A percentile compares a stretch with the other conserved stretches of the same genome.
phyloP scores from a whole-genome alignment of 148 eudicot genomes.

The Vaccinium vitisidaea region DNA sequence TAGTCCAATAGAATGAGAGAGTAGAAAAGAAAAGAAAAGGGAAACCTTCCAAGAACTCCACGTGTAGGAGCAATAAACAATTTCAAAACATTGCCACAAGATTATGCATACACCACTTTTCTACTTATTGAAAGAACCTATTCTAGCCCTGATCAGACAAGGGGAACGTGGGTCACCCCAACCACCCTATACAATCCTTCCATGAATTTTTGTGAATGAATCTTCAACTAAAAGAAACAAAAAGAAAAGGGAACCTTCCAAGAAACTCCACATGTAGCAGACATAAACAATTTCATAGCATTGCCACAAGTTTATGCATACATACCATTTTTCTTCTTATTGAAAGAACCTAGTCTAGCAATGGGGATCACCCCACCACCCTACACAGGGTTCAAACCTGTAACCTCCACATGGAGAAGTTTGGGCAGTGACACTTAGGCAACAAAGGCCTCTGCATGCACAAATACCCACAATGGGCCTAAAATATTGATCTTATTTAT shows the following conservation, averaged over 20 bases:
- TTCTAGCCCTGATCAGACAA: not conserved
- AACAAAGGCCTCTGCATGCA: not conserved
- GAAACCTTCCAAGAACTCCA: not conserved
- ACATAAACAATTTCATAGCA: too few relatives aligned
- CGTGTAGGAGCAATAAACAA: too few relatives aligned
- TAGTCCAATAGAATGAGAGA: not conserved
- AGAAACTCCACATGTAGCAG: not conserved
- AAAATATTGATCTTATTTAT: not conserved
- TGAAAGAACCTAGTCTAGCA: not conserved
- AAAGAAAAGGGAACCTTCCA: not conserved
- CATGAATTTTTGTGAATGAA: too few relatives aligned
- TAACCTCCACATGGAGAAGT: too few relatives aligned
- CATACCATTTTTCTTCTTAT: not conserved
- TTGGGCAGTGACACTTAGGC: not conserved
- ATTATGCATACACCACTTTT: not conserved
- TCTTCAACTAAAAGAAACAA: too few relatives aligned
- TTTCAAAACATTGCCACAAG: not conserved
- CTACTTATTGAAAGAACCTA: not conserved
- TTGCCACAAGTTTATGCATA: constrained; percentile 4
- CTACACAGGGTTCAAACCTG: too few relatives aligned
- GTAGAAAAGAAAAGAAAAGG: not conserved
- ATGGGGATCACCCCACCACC: not conserved
- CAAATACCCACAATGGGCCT: not conserved
- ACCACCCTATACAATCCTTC: not conserved
- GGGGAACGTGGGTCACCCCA: not conserved